Conservation (phyloP, 305 asterid species). For the Coffea humblotiana region DNA sequence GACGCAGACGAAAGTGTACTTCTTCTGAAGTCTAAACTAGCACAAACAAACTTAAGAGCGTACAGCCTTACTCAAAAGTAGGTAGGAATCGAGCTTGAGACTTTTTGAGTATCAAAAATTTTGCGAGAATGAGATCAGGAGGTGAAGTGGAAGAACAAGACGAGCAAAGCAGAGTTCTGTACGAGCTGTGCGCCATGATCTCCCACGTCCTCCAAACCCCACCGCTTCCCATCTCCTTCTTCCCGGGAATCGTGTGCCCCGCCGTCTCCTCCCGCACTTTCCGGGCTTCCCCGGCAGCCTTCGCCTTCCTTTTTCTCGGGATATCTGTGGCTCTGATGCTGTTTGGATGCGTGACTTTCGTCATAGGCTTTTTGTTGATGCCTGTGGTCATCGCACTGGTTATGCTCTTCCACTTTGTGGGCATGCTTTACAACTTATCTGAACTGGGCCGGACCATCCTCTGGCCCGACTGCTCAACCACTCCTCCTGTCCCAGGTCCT, state of each 20-base stretch:
- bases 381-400: conserved; percentile 26
- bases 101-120: too few species aligned
- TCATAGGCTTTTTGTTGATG: conserved; percentile 29
- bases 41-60: too few species aligned
- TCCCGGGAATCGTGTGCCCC: not conserved
- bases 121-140: not conserved
- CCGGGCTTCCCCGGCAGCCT: conserved; percentile 29
- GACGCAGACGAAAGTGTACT: not conserved
- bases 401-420: conserved; percentile 27
- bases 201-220: conserved; percentile 39
- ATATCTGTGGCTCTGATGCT: conserved; percentile 32
- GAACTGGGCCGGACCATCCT: conserved; percentile 26
- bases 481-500: conserved; percentile 11
- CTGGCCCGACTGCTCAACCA: conserved; percentile 22
- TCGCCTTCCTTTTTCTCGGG: conserved; percentile 30
- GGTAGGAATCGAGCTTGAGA: not conserved
- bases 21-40: not conserved
- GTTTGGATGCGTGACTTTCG: conserved; percentile 28
- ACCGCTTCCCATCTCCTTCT: conserved; percentile 19
- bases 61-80: not conserved
- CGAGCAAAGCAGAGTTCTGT: conserved; percentile 37
- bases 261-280: not conserved
- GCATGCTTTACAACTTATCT: conserved; percentile 26
- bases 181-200: conserved; percentile 51
- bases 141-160: conserved; percentile 27